Base-by-base conservation (phyloP, 176 grass and related monocot genomes). In the Carex kokanica region DNA sequence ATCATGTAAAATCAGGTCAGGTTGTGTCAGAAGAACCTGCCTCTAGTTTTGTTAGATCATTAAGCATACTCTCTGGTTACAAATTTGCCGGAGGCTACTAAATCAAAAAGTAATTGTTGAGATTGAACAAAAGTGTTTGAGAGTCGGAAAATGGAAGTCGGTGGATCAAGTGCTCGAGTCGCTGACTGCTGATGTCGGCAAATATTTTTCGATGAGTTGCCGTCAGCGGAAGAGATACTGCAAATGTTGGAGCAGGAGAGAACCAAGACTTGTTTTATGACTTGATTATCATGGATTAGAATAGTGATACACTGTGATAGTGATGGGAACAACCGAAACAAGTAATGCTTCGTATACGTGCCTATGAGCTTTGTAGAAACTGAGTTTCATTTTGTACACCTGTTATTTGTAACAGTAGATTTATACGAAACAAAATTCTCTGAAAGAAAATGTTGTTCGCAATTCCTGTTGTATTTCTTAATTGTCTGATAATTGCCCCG, bases 1-100 rank as follows among this genome's bases (percentile, higher is more conserved):
- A 86, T 66, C 61, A 86, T 90, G 31, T 90, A 43, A 58, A 83
- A 43, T 59, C 73, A 45, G 36, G 80, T 79, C 81, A 86, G 64
- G 49, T 90, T 57, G 52, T 90, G 62, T 84, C 78, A 51, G 84
- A 90, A 83, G 88, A 90, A 38, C 88, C 88, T 29, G 88, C 86
- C 25, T 59, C 71, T 20, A 84, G 62, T 74, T 86, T 86, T 84
- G 10, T 90, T 49, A 90, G 53, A 71, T 86, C 83, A 16, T 40
- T 88, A 21, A 74, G 24, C 43, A 2, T 25, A n/a, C 18, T 88
- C n/a, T 81, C 53, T 74, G 75, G 55, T n/a, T 58, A 21, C 16
- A 36, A 63, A 47, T 45, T 65, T 65, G 36, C 23, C 21, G 14
- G 62, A 65, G 23, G 21, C 27, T 61, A 11, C 14, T 53, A 18